phyloP scores from a whole-genome alignment of 768 basidiomycete genomes.

The Podaxis rugospora region DNA sequence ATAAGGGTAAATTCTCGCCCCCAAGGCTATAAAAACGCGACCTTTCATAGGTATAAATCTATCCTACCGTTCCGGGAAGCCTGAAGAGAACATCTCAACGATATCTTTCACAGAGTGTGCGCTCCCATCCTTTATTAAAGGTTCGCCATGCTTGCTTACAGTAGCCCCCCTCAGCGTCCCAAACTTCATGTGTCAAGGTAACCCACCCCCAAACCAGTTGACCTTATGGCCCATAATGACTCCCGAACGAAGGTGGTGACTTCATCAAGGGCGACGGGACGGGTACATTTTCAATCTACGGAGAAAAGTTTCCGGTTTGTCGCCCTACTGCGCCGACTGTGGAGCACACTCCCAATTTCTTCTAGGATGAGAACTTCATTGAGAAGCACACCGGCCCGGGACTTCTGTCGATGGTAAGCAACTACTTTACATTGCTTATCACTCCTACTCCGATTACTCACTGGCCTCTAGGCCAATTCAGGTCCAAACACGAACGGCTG shows the following conservation, averaged over 20 bases:
- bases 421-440: neutral
- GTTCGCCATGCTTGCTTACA: conserved; percentile 11
- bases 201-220: conserved; percentile 10
- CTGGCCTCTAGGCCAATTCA: conserved; percentile 73
- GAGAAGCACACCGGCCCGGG: conserved; percentile 87
- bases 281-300: conserved; percentile 95
- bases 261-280: conserved; percentile 95
- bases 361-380: conserved; percentile 90
- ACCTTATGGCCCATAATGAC: neutral
- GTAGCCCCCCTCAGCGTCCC: conserved; percentile 51
- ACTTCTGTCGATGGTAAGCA: conserved; percentile 83
- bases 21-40: conserved; percentile 89
- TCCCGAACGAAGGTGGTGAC: conserved; percentile 66
- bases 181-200: conserved; percentile 97
- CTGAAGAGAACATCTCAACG: neutral
- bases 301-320: conserved; percentile 85
- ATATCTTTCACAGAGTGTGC: conserved; percentile 60
- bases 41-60: conserved; percentile 76
- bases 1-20: conserved; percentile 71
- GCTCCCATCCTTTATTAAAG: conserved; percentile 15
- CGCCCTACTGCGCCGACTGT: neutral
- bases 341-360: neutral
- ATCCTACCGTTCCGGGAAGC: neutral
- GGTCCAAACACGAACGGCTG: conserved; percentile 94
- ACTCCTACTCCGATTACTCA: neutral